phyloP scores from a whole-genome alignment of 1,284 basidiomycete species.

The Fomes fomentarius region DNA sequence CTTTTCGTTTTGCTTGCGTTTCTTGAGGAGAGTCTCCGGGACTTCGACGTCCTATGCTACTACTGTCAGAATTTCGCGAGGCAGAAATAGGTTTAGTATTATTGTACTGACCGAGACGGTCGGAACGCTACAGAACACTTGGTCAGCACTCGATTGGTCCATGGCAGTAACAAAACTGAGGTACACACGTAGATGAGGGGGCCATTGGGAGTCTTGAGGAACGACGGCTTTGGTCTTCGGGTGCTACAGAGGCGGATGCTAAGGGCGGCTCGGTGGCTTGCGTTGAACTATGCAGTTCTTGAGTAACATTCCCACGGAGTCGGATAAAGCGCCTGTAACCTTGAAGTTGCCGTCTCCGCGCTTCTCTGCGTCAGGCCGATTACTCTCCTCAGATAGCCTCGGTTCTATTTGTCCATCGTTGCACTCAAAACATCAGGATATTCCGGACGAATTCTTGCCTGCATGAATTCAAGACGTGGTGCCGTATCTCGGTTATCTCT shows the following conservation, averaged over 20 bases:
- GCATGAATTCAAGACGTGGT: too few relatives aligned
- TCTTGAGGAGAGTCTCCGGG: conserved; percentile 99
- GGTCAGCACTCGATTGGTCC: conserved; percentile 2
- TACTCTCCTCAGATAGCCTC: too few relatives aligned
- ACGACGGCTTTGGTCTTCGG: conserved; percentile 32
- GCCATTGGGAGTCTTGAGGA: conserved; percentile 40
- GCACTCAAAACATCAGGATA: too few relatives aligned
- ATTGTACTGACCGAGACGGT: conserved; percentile 66
- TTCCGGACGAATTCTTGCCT: too few relatives aligned
- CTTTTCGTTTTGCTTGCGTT: conserved; percentile 98
- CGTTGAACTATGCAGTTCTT: conserved; percentile 33
- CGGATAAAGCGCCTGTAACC: too few relatives aligned
- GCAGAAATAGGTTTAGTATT: not conserved
- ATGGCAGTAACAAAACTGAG: conserved; percentile 3
- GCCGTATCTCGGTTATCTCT: too few relatives aligned
- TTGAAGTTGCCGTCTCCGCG: too few relatives aligned
- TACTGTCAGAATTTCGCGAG: conserved; percentile 13
- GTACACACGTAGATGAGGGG: conserved; percentile 39
- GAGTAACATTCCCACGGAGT: conserved; percentile 29
- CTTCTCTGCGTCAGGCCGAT: too few relatives aligned
- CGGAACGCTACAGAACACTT: conserved; percentile 52
- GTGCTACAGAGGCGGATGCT: conserved; percentile 23
- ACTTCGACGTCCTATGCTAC: conserved; percentile 85
- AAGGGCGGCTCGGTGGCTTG: conserved; percentile 30
- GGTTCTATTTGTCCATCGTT: too few relatives aligned